Percentiles rank a stretch among this genome's conserved stretches.
Evolutionary conservation across 2,329 filamentous ascomycete genomes (phyloP).

Genomic region (Alternaria incomplexa): DNA sequence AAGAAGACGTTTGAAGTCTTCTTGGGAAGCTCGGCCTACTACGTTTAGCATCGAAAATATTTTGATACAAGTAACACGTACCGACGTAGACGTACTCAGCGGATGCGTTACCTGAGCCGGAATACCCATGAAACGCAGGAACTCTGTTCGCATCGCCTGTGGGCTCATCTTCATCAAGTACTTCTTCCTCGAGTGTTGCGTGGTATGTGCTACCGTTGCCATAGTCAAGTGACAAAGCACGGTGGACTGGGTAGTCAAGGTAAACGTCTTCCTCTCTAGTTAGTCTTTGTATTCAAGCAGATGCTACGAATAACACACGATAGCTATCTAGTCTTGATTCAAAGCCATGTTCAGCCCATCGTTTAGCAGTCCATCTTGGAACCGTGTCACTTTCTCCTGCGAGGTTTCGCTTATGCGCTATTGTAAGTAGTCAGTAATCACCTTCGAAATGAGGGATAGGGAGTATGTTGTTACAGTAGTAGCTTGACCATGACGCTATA

Average conservation of each 20-base stretch:
- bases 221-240: conserved; percentile 38
- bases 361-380: conserved; percentile 46
- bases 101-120: conserved; percentile 51
- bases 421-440: neutral
- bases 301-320: conserved; percentile 16
- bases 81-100: conserved; percentile 57
- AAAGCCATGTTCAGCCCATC: conserved; percentile 40
- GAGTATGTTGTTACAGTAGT: conserved; percentile 39
- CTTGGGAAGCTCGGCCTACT: conserved; percentile 39
- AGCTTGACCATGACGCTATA: conserved; percentile 44
- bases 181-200: conserved; percentile 38
- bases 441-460: neutral
- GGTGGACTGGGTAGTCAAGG: conserved; percentile 46
- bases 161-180: conserved; percentile 38
- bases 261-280: conserved; percentile 1
- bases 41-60: neutral
- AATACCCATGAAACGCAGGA: conserved; percentile 58
- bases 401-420: conserved; percentile 36
- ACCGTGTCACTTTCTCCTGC: conserved; percentile 42
- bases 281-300: neutral
- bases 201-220: conserved; percentile 37
- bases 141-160: conserved; percentile 45
- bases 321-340: conserved; percentile 42
- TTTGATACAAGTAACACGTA: neutral
- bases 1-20: conserved; percentile 52